A percentile compares a stretch with the other conserved stretches of the same genome.
Evolutionary conservation across 345 rosid genomes (phyloP).

Genomic region (Anastatica hierochuntica): DNA sequence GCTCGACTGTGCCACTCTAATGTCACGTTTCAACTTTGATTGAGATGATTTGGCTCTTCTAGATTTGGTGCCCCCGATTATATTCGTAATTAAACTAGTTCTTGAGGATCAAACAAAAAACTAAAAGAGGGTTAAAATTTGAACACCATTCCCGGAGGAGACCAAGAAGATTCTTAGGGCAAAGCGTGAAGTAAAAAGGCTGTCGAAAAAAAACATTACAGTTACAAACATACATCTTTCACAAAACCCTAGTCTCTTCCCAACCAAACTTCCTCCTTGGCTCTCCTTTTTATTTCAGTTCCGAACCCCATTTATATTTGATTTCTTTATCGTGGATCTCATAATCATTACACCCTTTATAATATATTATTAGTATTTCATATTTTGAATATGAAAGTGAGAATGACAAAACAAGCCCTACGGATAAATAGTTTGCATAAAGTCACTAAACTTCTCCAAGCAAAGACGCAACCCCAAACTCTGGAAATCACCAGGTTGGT

Average conservation of each 20-base stretch:
- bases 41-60: not conserved
- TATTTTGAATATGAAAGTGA: conserved; percentile 17
- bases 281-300: conserved; percentile 28
- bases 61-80: not conserved
- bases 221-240: conserved; percentile 23
- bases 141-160: conserved; percentile 29
- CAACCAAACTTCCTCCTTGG: conserved; percentile 30
- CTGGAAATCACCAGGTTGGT: not conserved
- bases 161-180: conserved; percentile 27
- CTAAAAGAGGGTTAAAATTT: not conserved
- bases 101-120: not conserved
- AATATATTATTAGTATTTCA: conserved; percentile 8
- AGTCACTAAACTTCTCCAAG: conserved; percentile 1
- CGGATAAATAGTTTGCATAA: conserved; percentile 6
- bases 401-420: not conserved
- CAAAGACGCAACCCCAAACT: conserved; percentile 1
- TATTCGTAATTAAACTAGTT: not conserved
- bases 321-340: conserved; percentile 16
- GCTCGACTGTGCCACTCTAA: not conserved
- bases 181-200: conserved; percentile 32
- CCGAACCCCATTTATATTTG: conserved; percentile 17
- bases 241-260: conserved; percentile 29
- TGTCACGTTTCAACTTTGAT: not conserved
- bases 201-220: conserved; percentile 20
- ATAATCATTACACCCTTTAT: conserved; percentile 24